Percentiles rank a stretch among this genome's conserved stretches.
Evolutionary conservation across 169 alveolate species (phyloP).

Genomic region (Plasmodium sp.): DNA sequence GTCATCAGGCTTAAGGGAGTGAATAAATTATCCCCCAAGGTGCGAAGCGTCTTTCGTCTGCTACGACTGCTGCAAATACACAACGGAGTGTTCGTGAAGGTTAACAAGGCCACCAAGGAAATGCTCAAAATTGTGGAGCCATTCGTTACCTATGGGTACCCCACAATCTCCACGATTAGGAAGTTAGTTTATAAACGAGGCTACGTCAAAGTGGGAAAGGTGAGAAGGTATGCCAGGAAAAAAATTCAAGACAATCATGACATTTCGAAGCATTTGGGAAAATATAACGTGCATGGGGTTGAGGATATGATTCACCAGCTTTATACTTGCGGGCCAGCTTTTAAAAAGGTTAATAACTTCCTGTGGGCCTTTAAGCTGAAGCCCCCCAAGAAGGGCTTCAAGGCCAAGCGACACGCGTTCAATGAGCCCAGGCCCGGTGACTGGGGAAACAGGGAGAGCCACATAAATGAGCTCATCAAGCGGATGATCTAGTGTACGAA

Average conservation of each 20-base stretch:
- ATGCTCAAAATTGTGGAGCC: conserved; percentile 98
- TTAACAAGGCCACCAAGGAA: conserved; percentile 98
- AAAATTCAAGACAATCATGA: conserved; percentile 79
- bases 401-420: conserved; percentile 97
- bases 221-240: conserved; percentile 85
- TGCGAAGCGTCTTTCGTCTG: conserved; percentile 94
- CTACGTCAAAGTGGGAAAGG: conserved; percentile 91
- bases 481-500: conserved; percentile 79
- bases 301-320: conserved; percentile 99
- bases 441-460: conserved; percentile 91
- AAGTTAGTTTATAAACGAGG: conserved; percentile 99
- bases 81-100: conserved; percentile 97
- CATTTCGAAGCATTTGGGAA: conserved; percentile 80
- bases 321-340: conserved; percentile 98
- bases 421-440: conserved; percentile 97
- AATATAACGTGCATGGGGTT: conserved; percentile 90
- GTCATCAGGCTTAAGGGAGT: conserved; percentile 97
- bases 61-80: conserved; percentile 98
- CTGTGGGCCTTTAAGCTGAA: conserved; percentile 99
- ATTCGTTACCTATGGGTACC: conserved; percentile 98
- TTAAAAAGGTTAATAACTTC: conserved; percentile 98
- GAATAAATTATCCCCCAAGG: conserved; percentile 98
- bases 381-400: conserved; percentile 99
- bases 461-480: conserved; percentile 85
- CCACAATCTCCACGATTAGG: conserved; percentile 94